Base-by-base conservation (phyloP, 2,329 filamentous ascomycete species). In the Chrysosporium keratinophilum region DNA sequence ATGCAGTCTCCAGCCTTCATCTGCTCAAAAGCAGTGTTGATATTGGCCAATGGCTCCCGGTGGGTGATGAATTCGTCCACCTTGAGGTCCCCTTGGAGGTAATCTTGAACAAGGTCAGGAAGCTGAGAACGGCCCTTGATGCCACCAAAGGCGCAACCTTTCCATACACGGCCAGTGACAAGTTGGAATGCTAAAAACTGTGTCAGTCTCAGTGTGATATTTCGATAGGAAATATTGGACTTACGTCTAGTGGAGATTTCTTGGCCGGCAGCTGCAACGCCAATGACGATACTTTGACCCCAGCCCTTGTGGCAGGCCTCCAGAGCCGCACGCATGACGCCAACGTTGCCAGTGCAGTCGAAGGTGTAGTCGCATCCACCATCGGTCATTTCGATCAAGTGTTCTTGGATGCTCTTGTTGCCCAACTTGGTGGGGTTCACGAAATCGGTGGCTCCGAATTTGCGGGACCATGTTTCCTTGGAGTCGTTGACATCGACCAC, bases 11-110 rank as follows among this genome's bases (percentile, higher is more conserved):
- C 93, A 57, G 83, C 79, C 79, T 96, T 94, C 93, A 98, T 98
- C 63, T 85, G 82, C 60, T 88, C 81, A 66, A 95, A 98, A 17
- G 89, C 91, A 50, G 78, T 76, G 78, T 97, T 97, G 73, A 98
- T 95, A 65, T 86, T 82, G 57, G 75, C 74, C 43, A 98, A 77
- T 3, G 78, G 80, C 76, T 95, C 88, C 63, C 90, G 83, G 76
- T 98, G 93, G 33, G 93, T 98, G 75, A 98, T 97, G 77, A 97
- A 97, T 76, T 98, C 93, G 69, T 97, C 91, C 44, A 97, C 93
- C 83, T 96, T 97, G 68, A 98, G 84, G 67, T 85, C 81, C 63
- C 90, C 90, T 51, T 80, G 79, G 71, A 94, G 78, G 75, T 98
- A 98, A 73, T 97, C 91, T 61, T 82, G 76, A 20, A 98, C 89